Evolutionary conservation across 2,329 filamentous ascomycete species (phyloP), one percentile per base, ranked within the genome.

Genomic region (Monosporascus sp.): DNA sequence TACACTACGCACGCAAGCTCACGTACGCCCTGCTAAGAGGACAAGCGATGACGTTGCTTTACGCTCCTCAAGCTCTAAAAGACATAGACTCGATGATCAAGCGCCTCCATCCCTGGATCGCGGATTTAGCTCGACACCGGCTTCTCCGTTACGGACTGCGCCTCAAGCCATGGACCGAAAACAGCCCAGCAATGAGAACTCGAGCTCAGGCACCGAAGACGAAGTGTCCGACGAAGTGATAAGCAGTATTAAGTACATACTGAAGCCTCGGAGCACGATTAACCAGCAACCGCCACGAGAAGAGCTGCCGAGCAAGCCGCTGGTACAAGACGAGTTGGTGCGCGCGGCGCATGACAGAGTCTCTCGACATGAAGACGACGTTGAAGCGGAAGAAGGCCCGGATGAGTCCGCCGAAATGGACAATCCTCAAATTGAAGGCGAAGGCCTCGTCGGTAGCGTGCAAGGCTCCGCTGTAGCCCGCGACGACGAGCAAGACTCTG

Each of bases 11-110:
- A 40, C 52, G 17, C 45, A 51, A 40, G 51, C 51, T 44, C 41
- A 53, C 50, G 54, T 45, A 48, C 52, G 52, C 51, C 28, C 22
- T 20, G 43, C 26, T 47, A 49, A 48, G 52, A 46, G 43, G 26
- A 8, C 43, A 15, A 15, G 43, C 24, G 43, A 46, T 6, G 31
- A 35, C 9, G 24, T 22, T 24, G 17, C 17, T 5, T 9, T 22
- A 17, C 22, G 7, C 15, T 28, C 43, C 15, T 28, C 43, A n/a
- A 24, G 9, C 14, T 31, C 43, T 17, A 46, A 46, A 22, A 22
- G 43, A 28, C 43, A 9, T 9, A 46, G 6, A n/a, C 9, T 24
- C 11, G 14, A 7, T n/a, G 14, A 18, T n/a, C 22, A 26, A 14
- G 22, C n/a, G 22, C 1, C 22, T 8, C 11, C 14, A 3, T 15